Evolutionary conservation across 441 rosid genomes (phyloP).

Genomic region (Hura crepitans): DNA sequence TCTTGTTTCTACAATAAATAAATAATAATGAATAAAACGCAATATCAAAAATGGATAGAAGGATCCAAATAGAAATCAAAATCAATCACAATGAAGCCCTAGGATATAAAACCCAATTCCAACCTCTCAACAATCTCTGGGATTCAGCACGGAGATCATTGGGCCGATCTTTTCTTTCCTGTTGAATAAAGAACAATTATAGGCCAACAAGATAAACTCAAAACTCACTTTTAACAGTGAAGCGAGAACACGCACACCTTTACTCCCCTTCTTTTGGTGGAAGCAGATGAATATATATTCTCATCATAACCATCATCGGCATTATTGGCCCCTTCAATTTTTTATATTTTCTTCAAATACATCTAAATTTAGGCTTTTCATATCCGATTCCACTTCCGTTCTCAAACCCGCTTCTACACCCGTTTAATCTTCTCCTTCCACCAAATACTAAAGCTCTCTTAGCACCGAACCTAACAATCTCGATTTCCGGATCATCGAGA

Average conservation of each 20-base stretch:
- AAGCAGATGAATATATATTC: conserved; percentile 25
- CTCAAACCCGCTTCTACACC: conserved; percentile 17
- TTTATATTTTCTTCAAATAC: conserved; percentile 24
- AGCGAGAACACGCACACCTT: conserved; percentile 38
- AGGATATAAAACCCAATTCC: not conserved
- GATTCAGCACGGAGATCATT: conserved; percentile 70
- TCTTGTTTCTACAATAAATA: conserved; percentile 67
- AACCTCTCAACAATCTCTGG: conserved; percentile 90
- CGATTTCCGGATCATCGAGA: conserved; percentile 27
- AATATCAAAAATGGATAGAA: not conserved
- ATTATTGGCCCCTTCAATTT: conserved; percentile 25
- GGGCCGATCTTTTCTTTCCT: conserved; percentile 67
- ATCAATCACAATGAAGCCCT: not conserved
- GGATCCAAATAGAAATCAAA: not conserved
- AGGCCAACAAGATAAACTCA: not conserved
- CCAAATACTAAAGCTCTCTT: conserved; percentile 52
- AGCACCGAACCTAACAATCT: conserved; percentile 29
- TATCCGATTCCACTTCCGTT: conserved; percentile 18
- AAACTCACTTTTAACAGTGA: not conserved
- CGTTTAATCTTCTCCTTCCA: conserved; percentile 15
- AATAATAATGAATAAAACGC: too few species aligned
- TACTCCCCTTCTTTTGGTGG: conserved; percentile 43
- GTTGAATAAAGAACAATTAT: conserved; percentile 17
- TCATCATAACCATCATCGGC: conserved; percentile 39
- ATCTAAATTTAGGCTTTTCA: conserved; percentile 21